Conservation (phyloP, 352 stramenopile species). For the Globisporangium spiculum region DNA sequence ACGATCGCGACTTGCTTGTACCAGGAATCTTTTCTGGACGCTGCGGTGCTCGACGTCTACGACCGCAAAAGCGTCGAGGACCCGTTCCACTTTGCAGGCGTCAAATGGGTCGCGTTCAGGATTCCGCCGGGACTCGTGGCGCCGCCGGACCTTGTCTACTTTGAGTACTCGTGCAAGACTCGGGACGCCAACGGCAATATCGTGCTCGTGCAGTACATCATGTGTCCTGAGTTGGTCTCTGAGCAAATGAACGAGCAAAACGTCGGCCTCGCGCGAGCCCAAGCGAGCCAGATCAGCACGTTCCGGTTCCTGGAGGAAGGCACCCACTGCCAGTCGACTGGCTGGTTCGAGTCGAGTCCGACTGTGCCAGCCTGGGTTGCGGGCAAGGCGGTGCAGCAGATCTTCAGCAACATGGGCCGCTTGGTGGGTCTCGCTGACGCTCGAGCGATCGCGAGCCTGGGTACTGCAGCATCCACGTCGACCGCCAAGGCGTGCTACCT, state of each 20-base stretch:
- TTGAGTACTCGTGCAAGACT: slow-evolving; percentile 35
- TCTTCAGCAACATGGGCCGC: slow-evolving; percentile 4
- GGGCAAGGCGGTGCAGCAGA: slow-evolving; percentile 3
- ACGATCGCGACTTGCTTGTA: slow-evolving; percentile 37
- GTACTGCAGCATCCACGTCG: not conserved
- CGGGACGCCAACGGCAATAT: slow-evolving; percentile 27
- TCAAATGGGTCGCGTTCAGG: slow-evolving; percentile 40
- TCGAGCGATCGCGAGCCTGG: slow-evolving; percentile 11
- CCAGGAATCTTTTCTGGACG: slow-evolving; percentile 44
- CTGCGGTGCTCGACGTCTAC: slow-evolving; percentile 36
- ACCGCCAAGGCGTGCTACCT: slow-evolving; percentile 21
- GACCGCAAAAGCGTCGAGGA: slow-evolving; percentile 28
- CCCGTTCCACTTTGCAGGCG: slow-evolving; percentile 43
- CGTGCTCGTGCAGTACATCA: slow-evolving; percentile 26
- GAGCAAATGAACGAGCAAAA: slow-evolving; percentile 29
- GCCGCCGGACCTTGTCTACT: slow-evolving; percentile 38
- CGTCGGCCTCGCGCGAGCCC: slow-evolving; percentile 16
- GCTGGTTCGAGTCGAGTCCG: slow-evolving; percentile 5
- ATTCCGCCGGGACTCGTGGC: slow-evolving; percentile 26
- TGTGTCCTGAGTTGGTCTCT: slow-evolving; percentile 18
- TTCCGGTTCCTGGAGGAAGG: slow-evolving; percentile 7
- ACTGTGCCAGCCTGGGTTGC: not conserved
- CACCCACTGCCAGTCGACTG: slow-evolving; percentile 10
- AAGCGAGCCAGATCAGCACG: slow-evolving; percentile 11
- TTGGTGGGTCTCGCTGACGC: slow-evolving; percentile 14